Evolutionary conservation across 75 land plant species (phyloP).

Genomic region (Pseudotsuga menziesii): DNA sequence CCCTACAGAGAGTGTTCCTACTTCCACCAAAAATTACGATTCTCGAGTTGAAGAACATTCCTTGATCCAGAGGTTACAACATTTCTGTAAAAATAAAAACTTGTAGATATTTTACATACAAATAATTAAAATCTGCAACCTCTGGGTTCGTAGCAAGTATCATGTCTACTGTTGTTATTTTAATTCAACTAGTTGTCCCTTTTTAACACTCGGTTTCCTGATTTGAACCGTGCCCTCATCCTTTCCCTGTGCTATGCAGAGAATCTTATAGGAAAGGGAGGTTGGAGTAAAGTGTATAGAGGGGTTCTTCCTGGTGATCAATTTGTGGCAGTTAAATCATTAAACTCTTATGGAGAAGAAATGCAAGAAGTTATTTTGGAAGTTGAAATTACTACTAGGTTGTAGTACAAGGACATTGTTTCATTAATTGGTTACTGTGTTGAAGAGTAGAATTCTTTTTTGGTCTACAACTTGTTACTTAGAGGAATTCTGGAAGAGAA

Average conservation of each 20-base stretch:
- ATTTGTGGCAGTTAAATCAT: constrained; percentile 71
- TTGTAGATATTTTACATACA: constrained; percentile 19
- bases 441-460: too few relatives aligned
- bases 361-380: constrained; percentile 67
- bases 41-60: background rate
- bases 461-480: too few relatives aligned
- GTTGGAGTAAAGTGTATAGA: constrained; percentile 78
- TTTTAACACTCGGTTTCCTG: too few relatives aligned
- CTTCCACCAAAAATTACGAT: background rate
- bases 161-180: too few relatives aligned
- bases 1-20: background rate
- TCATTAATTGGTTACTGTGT: constrained; percentile 70
- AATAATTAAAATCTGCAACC: constrained; percentile 25
- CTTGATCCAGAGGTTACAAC: constrained; percentile 8
- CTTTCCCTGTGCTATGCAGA: too few relatives aligned
- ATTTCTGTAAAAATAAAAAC: constrained; percentile 12
- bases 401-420: constrained; percentile 63
- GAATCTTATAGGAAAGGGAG: constrained; percentile 85
- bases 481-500: too few relatives aligned
- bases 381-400: constrained; percentile 63
- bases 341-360: constrained; percentile 60
- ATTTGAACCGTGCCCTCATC: too few relatives aligned
- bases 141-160: constrained; percentile 30
- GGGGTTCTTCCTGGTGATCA: constrained; percentile 66
- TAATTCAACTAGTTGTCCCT: too few relatives aligned